Evolutionary conservation across 345 rosid genomes (phyloP).

Genomic region (Hibiscus tridactylites): DNA sequence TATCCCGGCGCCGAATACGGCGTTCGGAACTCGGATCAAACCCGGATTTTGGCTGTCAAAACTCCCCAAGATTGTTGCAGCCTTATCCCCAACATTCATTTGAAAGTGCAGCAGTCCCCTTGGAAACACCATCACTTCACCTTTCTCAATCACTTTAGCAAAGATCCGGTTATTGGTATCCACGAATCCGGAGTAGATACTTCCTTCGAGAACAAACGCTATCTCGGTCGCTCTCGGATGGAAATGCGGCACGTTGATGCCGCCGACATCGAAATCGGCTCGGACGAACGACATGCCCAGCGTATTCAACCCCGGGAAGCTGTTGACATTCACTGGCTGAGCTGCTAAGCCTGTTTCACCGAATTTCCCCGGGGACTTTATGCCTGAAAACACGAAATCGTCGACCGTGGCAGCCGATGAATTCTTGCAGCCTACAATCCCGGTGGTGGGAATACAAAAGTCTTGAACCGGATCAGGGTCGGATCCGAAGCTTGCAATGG

Average conservation of each 20-base stretch:
- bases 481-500: conserved; percentile 30
- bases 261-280: conserved; percentile 58
- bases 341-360: conserved; percentile 51
- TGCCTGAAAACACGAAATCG: conserved; percentile 61
- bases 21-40: conserved; percentile 44
- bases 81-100: conserved; percentile 64
- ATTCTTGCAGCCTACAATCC: conserved; percentile 46
- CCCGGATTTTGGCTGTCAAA: conserved; percentile 79
- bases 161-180: conserved; percentile 47
- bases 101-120: conserved; percentile 74
- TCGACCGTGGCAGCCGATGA: conserved; percentile 48
- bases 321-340: conserved; percentile 40
- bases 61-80: conserved; percentile 59
- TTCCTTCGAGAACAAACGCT: conserved; percentile 53
- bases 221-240: conserved; percentile 77
- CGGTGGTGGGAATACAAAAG: conserved; percentile 47
- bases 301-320: conserved; percentile 71
- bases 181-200: conserved; percentile 65
- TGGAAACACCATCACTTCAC: conserved; percentile 89
- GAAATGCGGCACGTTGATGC: conserved; percentile 70
- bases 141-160: conserved; percentile 64
- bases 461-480: conserved; percentile 78
- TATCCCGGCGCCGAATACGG: conserved; percentile 74
- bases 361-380: conserved; percentile 42
- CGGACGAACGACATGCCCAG: conserved; percentile 62